A percentile compares a stretch with the other conserved stretches of the same genome.
Conservation (phyloP, 495 filamentous ascomycete species). For the Tuber borchii region DNA sequence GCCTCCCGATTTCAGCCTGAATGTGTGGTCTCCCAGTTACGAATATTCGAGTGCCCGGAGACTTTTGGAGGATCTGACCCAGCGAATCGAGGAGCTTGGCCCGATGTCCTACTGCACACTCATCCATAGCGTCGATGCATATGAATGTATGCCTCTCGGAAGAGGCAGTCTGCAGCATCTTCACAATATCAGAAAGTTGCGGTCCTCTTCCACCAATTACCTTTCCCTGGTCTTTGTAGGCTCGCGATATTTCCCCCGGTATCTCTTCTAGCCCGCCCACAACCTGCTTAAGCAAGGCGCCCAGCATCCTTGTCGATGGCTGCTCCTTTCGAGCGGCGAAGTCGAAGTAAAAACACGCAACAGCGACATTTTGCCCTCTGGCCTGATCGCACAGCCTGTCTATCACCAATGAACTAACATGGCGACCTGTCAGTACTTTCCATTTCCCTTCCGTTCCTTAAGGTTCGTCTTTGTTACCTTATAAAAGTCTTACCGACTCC, state of each 20-base stretch:
- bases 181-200: background rate
- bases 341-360: background rate
- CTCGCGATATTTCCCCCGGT: too few relatives aligned
- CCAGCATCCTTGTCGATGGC: too few relatives aligned
- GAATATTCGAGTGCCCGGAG: background rate
- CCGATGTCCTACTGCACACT: background rate
- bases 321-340: background rate
- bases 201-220: too few relatives aligned
- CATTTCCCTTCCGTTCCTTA: too few relatives aligned
- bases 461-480: too few relatives aligned
- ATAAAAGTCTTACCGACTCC: too few relatives aligned
- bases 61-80: background rate
- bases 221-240: too few relatives aligned
- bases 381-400: too few relatives aligned
- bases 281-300: too few relatives aligned
- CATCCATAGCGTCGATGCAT: background rate
- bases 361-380: background rate
- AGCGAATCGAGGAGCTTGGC: background rate
- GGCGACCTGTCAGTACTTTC: too few relatives aligned
- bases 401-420: too few relatives aligned
- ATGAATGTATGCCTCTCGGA: background rate
- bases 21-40: background rate
- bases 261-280: too few relatives aligned
- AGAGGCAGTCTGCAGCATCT: background rate
- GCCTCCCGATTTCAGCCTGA: background rate